These are phyloP conservation scores for Delphinella strobiligena DNA, from an alignment of 2,329 filamentous ascomycete genomes.

Conservation along the genomic window DNA sequence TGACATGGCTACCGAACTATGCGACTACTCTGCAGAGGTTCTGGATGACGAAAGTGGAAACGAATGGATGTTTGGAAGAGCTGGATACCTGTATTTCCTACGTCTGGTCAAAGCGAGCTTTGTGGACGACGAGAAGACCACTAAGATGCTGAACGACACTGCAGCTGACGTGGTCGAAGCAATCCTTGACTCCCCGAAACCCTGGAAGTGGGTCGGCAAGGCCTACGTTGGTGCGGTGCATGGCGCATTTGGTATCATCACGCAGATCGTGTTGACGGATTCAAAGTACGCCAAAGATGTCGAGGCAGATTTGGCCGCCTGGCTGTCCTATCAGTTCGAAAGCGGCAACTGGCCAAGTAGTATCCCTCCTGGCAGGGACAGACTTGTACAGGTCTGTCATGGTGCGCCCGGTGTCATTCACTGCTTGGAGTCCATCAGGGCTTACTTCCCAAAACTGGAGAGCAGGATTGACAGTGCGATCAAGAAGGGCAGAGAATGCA, in stretches of 20 bases:
- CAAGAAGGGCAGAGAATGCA: constrained; percentile 37
- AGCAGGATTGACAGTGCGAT: constrained; percentile 43
- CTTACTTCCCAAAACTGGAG: constrained; percentile 43
- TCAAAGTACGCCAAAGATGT: constrained; percentile 42
- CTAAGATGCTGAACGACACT: constrained; percentile 41
- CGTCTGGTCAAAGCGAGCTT: constrained; percentile 50
- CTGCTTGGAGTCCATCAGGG: constrained; percentile 44
- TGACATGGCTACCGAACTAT: constrained; percentile 38
- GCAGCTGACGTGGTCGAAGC: constrained; percentile 46
- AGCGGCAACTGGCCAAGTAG: constrained; percentile 54
- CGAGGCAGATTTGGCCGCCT: constrained; percentile 38
- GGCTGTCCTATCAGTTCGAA: constrained; percentile 48
- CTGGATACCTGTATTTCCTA: constrained; percentile 56
- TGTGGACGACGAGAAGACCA: constrained; percentile 33
- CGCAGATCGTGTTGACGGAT: constrained; percentile 52
- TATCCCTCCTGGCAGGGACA: constrained; percentile 35
- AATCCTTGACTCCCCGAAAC: constrained; percentile 43
- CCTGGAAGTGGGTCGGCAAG: constrained; percentile 55
- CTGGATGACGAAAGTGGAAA: constrained; percentile 38
- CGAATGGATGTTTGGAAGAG: constrained; percentile 55
- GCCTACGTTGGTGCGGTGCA: constrained; percentile 55
- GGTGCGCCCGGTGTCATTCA: constrained; percentile 52
- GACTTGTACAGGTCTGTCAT: constrained; percentile 55
- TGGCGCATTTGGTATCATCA: constrained; percentile 57
- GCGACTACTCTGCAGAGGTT: constrained; percentile 37